A percentile compares a stretch with the other conserved stretches of the same genome.
Evolutionary conservation across 129 eudicot species (phyloP).

Genomic region (Chrysanthemum lavandulifolium): DNA sequence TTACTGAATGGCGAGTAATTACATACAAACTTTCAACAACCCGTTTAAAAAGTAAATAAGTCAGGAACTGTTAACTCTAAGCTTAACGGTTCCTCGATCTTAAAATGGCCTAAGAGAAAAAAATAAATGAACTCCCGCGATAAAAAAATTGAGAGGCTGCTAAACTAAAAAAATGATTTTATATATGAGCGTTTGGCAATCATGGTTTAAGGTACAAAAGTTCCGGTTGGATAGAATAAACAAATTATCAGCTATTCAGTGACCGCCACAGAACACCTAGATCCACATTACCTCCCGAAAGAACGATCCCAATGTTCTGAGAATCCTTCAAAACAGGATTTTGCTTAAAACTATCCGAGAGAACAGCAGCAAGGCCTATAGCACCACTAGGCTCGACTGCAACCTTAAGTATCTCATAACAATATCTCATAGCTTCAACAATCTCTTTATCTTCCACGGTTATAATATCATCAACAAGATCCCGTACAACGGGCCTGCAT

Average conservation of each 20-base stretch:
- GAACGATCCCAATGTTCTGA: constrained; percentile 62
- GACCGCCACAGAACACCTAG: constrained; percentile 76
- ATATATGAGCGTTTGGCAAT: not conserved
- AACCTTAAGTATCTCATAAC: constrained; percentile 82
- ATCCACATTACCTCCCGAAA: constrained; percentile 96
- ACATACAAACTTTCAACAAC: too few species aligned
- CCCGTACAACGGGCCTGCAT: constrained; percentile 88
- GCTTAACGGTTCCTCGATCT: too few species aligned
- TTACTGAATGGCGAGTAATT: too few species aligned
- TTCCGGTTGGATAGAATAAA: not conserved
- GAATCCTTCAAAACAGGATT: constrained; percentile 63
- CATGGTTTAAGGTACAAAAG: not conserved
- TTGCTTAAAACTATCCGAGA: constrained; percentile 59
- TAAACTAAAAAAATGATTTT: too few species aligned
- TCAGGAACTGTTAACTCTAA: too few species aligned
- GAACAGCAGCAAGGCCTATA: constrained; percentile 88
- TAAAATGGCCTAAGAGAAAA: too few species aligned
- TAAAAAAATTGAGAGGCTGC: too few species aligned
- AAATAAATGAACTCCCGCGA: too few species aligned
- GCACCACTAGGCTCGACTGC: constrained; percentile 99
- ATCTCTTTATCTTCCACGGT: constrained; percentile 80
- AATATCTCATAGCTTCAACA: constrained; percentile 74
- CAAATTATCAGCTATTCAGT: constrained; percentile 26
- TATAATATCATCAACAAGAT: constrained; percentile 83
- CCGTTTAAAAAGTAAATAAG: too few species aligned